These are phyloP conservation scores for Candida mesenterica DNA, from an alignment of 1,139 yeast species.

Conservation along the genomic window DNA sequence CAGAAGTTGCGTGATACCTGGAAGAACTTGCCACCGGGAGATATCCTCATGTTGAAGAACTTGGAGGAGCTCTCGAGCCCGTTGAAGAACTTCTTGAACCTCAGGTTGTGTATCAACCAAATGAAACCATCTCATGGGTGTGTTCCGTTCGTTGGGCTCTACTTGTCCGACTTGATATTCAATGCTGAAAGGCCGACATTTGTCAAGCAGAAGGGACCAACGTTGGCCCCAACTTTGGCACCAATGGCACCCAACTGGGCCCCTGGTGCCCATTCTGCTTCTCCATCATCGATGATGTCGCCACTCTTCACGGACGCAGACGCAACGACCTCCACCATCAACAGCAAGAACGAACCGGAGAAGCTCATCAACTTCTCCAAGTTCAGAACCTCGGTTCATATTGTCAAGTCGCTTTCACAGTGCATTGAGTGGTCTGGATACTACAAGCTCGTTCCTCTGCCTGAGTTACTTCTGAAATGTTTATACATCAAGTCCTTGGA, in stretches of 20 bases:
- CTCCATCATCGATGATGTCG: constrained; percentile 8
- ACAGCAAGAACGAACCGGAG: constrained; percentile 25
- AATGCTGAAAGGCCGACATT: constrained; percentile 69
- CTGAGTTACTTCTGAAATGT: constrained; percentile 76
- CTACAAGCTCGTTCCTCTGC: constrained; percentile 49
- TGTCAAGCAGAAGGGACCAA: constrained; percentile 20
- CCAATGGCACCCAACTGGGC: neutral
- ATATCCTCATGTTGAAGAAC: constrained; percentile 62
- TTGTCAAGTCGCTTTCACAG: constrained; percentile 76
- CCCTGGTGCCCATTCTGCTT: neutral
- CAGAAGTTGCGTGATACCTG: constrained; percentile 69
- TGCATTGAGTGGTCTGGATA: constrained; percentile 82
- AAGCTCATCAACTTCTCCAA: constrained; percentile 72
- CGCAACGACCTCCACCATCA: constrained; percentile 14
- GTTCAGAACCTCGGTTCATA: constrained; percentile 72
- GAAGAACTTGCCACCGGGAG: constrained; percentile 58
- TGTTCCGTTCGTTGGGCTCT: constrained; percentile 86
- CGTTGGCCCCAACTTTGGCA: neutral
- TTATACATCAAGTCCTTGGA: constrained; percentile 75
- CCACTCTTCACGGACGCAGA: constrained; percentile 13
- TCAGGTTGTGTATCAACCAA: constrained; percentile 61
- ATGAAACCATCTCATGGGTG: constrained; percentile 75
- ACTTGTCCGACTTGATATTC: constrained; percentile 76
- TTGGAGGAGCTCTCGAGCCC: constrained; percentile 65
- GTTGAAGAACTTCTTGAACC: constrained; percentile 59